Percentiles rank a stretch among this genome's conserved stretches.
Evolutionary conservation across 768 basidiomycete genomes (phyloP).

Genomic region (Rhodotorula diobovata): DNA sequence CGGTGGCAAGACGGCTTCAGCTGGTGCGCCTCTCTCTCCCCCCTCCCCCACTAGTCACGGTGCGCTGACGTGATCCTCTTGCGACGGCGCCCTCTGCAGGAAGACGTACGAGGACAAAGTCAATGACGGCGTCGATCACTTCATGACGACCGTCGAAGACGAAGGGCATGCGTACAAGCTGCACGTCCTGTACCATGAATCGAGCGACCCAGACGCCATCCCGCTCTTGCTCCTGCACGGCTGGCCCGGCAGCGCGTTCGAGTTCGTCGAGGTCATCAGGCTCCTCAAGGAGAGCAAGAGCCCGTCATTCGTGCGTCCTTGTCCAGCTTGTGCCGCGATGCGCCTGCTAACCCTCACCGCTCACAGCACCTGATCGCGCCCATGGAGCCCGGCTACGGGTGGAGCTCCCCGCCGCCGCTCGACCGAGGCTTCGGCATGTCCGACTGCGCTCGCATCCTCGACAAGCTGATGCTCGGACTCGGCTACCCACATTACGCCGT

Average conservation of each 20-base stretch:
- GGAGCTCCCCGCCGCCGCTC: conserved; percentile 22
- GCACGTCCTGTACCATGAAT: conserved; percentile 43
- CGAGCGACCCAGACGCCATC: conserved; percentile 40
- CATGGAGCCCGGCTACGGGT: conserved; percentile 38
- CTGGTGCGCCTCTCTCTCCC: conserved; percentile 18
- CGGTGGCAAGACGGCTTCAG: conserved; percentile 36
- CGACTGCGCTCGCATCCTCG: conserved; percentile 28
- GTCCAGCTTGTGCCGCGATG: background rate
- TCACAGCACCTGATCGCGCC: conserved; percentile 37
- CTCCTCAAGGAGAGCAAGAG: conserved; percentile 23
- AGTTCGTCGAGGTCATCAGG: conserved; percentile 41
- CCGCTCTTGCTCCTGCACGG: conserved; percentile 43
- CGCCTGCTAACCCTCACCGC: too few relatives aligned
- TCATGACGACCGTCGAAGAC: conserved; percentile 17
- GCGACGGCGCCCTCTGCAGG: background rate
- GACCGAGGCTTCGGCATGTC: conserved; percentile 24
- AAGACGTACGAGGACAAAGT: conserved; percentile 29
- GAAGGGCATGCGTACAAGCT: background rate
- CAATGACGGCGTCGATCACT: conserved; percentile 39
- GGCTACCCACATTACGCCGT: conserved; percentile 32
- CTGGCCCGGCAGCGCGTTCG: conserved; percentile 43
- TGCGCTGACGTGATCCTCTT: too few relatives aligned
- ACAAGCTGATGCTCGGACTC: conserved; percentile 36
- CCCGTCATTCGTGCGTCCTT: conserved; percentile 25
- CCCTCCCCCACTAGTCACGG: background rate